Conservation (phyloP, 345 rosid species). For the Eucalyptus sp. region DNA sequence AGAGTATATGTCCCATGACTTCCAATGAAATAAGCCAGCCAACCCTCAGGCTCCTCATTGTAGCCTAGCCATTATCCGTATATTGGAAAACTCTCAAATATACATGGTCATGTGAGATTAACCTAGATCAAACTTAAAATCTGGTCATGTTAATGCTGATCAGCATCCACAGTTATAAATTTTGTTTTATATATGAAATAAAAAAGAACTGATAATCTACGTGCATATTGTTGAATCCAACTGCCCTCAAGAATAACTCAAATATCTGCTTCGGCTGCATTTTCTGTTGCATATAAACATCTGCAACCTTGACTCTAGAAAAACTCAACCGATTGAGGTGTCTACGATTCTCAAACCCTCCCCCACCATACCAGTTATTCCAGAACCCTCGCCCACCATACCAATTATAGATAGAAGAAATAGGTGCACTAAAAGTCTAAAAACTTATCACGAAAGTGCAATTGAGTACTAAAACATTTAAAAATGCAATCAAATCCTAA, state of each 20-base stretch:
- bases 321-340: background rate
- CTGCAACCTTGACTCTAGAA: background rate
- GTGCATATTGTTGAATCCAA: background rate
- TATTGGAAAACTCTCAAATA: background rate
- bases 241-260: background rate
- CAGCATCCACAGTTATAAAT: background rate
- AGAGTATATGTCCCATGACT: background rate
- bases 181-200: background rate
- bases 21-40: background rate
- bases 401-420: background rate
- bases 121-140: background rate
- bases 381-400: background rate
- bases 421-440: too few relatives aligned
- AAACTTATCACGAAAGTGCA: too few relatives aligned
- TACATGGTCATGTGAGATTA: background rate
- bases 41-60: background rate
- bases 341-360: background rate
- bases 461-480: too few relatives aligned
- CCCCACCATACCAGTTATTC: background rate
- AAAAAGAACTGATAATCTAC: background rate
- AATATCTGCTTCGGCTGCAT: background rate
- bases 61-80: background rate
- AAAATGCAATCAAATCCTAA: too few relatives aligned
- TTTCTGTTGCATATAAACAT: background rate
- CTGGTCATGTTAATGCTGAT: background rate